Evolutionary conservation across 2,329 filamentous ascomycete genomes (phyloP).

Genomic region (Calonectria honghensis): DNA sequence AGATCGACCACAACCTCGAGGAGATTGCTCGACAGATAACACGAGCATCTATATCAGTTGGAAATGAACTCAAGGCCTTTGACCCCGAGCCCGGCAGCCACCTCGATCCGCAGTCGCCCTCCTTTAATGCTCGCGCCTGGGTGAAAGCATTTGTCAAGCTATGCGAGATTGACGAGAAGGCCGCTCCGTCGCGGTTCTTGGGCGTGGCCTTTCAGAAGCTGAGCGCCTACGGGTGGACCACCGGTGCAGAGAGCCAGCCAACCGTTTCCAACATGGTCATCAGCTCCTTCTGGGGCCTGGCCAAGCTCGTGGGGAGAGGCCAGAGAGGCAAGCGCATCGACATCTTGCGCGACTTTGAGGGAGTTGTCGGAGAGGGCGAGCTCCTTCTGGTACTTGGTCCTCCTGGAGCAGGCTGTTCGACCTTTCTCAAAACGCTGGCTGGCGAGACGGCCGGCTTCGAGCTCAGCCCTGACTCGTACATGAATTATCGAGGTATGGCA

Average conservation of each 20-base stretch:
- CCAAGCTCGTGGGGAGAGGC: neutral
- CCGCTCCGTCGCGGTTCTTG: slow-evolving; percentile 33
- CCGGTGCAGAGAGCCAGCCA: slow-evolving; percentile 41
- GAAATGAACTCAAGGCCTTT: neutral
- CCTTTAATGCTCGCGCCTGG: slow-evolving; percentile 44
- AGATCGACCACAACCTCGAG: slow-evolving; percentile 1
- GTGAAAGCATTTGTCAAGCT: slow-evolving; percentile 43
- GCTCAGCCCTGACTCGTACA: slow-evolving; percentile 66
- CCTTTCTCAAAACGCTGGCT: slow-evolving; percentile 74
- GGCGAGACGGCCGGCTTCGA: slow-evolving; percentile 80
- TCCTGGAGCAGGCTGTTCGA: slow-evolving; percentile 77
- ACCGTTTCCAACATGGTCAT: slow-evolving; percentile 36
- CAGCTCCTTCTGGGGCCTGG: neutral
- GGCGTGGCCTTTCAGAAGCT: slow-evolving; percentile 47
- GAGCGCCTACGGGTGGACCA: slow-evolving; percentile 45
- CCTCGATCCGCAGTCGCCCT: slow-evolving; percentile 42
- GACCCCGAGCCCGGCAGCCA: slow-evolving; percentile 21
- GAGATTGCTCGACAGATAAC: neutral
- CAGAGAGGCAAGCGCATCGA: slow-evolving; percentile 44
- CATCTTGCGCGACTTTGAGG: slow-evolving; percentile 78
- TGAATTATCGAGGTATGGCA: slow-evolving; percentile 49
- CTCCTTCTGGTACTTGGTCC: slow-evolving; percentile 83
- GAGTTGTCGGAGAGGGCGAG: slow-evolving; percentile 78
- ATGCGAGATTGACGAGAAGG: slow-evolving; percentile 39
- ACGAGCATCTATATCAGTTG: neutral